These are phyloP conservation scores for Pichia pseudocactophila DNA, from an alignment of 805 yeast genomes.

Conservation along the genomic window DNA sequence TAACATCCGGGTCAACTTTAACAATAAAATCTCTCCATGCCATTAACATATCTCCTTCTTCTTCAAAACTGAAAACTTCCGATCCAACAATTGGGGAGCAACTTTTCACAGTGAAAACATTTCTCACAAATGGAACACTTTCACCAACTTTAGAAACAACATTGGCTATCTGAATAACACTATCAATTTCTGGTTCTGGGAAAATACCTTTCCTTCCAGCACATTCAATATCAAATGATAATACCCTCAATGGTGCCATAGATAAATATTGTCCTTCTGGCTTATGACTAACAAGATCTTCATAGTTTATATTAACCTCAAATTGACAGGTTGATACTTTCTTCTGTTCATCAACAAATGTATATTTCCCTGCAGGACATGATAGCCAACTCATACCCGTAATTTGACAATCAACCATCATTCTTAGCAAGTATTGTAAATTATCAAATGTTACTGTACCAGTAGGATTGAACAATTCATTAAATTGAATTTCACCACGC, in stretches of 20 bases:
- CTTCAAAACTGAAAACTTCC: slow-evolving; percentile 65
- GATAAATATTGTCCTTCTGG: slow-evolving; percentile 91
- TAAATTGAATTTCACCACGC: slow-evolving; percentile 62
- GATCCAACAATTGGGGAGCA: slow-evolving; percentile 94
- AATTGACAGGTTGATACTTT: slow-evolving; percentile 74
- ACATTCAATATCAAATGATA: slow-evolving; percentile 97
- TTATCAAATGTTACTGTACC: slow-evolving; percentile 79
- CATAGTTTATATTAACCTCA: slow-evolving; percentile 65
- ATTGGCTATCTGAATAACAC: slow-evolving; percentile 95
- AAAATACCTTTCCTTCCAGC: slow-evolving; percentile 95
- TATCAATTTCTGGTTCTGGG: slow-evolving; percentile 89
- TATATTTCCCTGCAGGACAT: slow-evolving; percentile 66
- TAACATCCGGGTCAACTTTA: slow-evolving; percentile 87
- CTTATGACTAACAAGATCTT: slow-evolving; percentile 65
- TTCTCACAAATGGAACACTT: slow-evolving; percentile 80
- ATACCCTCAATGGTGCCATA: slow-evolving; percentile 86
- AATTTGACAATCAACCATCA: slow-evolving; percentile 88
- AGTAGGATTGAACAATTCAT: slow-evolving; percentile 50
- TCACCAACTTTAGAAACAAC: slow-evolving; percentile 84
- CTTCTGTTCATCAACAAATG: slow-evolving; percentile 28
- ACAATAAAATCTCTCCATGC: slow-evolving; percentile 83
- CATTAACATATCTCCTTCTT: slow-evolving; percentile 74
- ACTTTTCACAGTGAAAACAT: slow-evolving; percentile 86
- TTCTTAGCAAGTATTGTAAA: slow-evolving; percentile 71
- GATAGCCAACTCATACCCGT: slow-evolving; percentile 98